Base-by-base conservation (phyloP, 495 filamentous ascomycete genomes). In the Saxispiralis lemnorum region DNA sequence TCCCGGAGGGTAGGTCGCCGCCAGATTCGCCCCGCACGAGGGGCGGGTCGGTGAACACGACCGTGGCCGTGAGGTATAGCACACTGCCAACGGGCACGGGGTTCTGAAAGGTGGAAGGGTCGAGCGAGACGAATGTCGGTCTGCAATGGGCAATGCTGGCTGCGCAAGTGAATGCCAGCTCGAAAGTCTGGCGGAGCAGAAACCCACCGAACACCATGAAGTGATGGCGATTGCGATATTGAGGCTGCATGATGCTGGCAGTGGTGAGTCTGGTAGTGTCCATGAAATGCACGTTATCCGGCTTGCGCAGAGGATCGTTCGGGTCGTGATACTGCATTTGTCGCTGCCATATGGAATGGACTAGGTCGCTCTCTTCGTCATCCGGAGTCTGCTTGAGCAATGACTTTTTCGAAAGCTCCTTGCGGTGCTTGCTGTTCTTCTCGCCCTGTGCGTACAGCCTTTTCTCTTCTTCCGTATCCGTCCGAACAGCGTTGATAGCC, bases 201-300 rank as follows among this genome's bases (percentile, higher is more conserved):
- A 83, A 87, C 15, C 83, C 83, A 17, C 83, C 83, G 54, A 88
- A 92, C 39, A 92, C 85, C 82, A 85, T 86, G 64, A 85, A 86
- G 52, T 82, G 79, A 63, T 88, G 81, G 13, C 81, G 67, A 59
- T 88, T 88, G 30, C 83, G 76, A 55, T 83, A 75, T 59, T 88
- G 83, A 3, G 83, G 83, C 52, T 87, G 82, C 83, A 92, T 92
- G 44, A 92, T 84, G 52, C 71, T 71, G 5, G 81, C 78, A 1
- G 78, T 78, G 43, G 72, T 69, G 20, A 88, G 66, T 17, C 65
- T 64, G 0, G 81, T 84, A 24, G 65, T 62, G 24, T 68, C 63
- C 81, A 88, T 88, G 57, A 67, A 72, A 43, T 76, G 57, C 6
- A 74, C 69, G 52, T 79, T 79, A 17, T 63, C 37, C 4, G 81